A percentile compares a stretch with the other conserved stretches of the same genome.
These are phyloP conservation scores for Leishmania turanica DNA, from an alignment of 208 protist genomes.

Conservation along the genomic window DNA sequence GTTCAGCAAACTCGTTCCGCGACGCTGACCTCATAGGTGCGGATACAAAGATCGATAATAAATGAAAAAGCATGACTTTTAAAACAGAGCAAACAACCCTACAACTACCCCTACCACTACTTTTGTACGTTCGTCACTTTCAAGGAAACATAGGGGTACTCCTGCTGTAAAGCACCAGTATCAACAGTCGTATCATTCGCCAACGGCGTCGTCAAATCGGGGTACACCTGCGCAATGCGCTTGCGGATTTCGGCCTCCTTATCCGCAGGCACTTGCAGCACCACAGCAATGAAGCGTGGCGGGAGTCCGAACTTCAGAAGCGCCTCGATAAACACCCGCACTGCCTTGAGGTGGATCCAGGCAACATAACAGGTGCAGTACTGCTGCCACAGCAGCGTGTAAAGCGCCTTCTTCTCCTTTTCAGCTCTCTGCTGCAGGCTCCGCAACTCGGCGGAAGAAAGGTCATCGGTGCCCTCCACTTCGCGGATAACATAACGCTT, in stretches of 20 bases:
- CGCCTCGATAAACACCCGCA: slow-evolving; percentile 92
- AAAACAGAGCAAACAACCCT: slow-evolving; percentile 11
- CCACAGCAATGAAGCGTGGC: slow-evolving; percentile 81
- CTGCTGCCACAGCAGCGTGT: slow-evolving; percentile 81
- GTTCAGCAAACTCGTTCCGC: slow-evolving; percentile 1
- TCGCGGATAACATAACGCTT: slow-evolving; percentile 84
- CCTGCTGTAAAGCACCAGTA: slow-evolving; percentile 72
- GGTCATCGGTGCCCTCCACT: slow-evolving; percentile 67
- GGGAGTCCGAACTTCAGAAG: slow-evolving; percentile 91
- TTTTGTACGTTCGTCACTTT: slow-evolving; percentile 84
- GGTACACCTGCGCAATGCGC: slow-evolving; percentile 74
- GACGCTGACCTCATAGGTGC: background rate
- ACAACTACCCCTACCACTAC: slow-evolving; percentile 18
- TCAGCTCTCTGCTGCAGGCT: slow-evolving; percentile 77
- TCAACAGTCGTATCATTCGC: slow-evolving; percentile 54
- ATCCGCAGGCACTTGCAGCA: slow-evolving; percentile 67
- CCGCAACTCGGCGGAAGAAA: slow-evolving; percentile 61
- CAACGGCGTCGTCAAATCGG: slow-evolving; percentile 58
- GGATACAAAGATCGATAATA: slow-evolving; percentile 10
- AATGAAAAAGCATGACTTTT: background rate
- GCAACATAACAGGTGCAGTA: slow-evolving; percentile 90
- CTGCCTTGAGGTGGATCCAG: slow-evolving; percentile 93
- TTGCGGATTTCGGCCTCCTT: slow-evolving; percentile 82
- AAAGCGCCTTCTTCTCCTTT: slow-evolving; percentile 83
- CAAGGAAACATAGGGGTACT: slow-evolving; percentile 87